These are phyloP conservation scores for Plasmodium fragile DNA, from an alignment of 169 alveolate species.

Conservation along the genomic window DNA sequence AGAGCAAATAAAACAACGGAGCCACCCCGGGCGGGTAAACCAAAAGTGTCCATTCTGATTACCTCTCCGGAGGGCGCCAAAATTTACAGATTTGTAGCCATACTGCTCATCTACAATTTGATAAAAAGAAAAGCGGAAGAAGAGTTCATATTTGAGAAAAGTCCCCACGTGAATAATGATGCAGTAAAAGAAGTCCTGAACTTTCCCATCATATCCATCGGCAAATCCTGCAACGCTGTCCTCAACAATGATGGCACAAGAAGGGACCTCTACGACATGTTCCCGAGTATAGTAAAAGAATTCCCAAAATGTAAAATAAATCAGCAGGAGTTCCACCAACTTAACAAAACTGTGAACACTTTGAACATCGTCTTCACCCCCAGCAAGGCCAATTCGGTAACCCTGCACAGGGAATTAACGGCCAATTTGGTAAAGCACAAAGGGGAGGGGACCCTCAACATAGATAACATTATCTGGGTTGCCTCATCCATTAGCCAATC, in stretches of 20 bases:
- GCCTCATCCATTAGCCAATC: constrained; percentile 38
- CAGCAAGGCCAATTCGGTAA: constrained; percentile 27
- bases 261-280: constrained; percentile 7
- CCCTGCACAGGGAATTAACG: constrained; percentile 22
- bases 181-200: not conserved
- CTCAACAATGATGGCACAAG: constrained; percentile 5
- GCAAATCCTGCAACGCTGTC: constrained; percentile 18
- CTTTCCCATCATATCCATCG: constrained; percentile 48
- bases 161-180: not conserved
- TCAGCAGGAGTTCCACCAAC: not conserved
- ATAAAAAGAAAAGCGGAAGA: not conserved
- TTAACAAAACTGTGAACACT: constrained; percentile 4
- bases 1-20: not conserved
- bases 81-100: constrained; percentile 30
- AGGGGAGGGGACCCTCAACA: not conserved
- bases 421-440: not conserved
- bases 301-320: not conserved
- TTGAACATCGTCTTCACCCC: constrained; percentile 56
- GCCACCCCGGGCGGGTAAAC: not conserved
- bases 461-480: constrained; percentile 16
- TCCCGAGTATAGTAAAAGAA: not conserved
- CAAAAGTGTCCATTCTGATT: constrained; percentile 25
- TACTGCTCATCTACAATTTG: constrained; percentile 23
- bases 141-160: not conserved
- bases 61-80: constrained; percentile 71